Conservation (phyloP, 2,329 filamentous ascomycete species). For the Helotiales sp. region DNA sequence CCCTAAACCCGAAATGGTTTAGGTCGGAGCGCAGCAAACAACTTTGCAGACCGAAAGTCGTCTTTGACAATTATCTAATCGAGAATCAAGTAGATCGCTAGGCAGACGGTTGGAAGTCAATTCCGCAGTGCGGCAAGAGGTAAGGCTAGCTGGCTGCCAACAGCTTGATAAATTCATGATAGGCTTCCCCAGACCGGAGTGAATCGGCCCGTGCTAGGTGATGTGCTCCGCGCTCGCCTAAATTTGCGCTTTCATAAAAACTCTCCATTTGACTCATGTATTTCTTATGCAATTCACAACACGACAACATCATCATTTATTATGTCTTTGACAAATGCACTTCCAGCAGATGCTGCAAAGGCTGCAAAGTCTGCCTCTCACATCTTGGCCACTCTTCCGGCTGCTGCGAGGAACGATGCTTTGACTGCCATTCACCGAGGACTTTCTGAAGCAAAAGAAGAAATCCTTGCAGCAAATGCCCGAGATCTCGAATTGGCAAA, state of each 20-base stretch:
- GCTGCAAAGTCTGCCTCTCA: conserved; percentile 81
- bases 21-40: neutral
- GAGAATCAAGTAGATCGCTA: no score
- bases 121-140: neutral
- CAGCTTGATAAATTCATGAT: conserved; percentile 6
- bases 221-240: conserved; percentile 2
- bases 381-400: conserved; percentile 76
- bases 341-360: conserved; percentile 73
- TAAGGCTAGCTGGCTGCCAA: conserved; percentile 10
- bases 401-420: conserved; percentile 77
- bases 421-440: conserved; percentile 79
- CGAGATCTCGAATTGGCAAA: conserved; percentile 76
- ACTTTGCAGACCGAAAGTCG: neutral
- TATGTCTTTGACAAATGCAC: conserved; percentile 90
- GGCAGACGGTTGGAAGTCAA: no score
- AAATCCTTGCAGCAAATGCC: conserved; percentile 84
- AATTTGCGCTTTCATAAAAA: conserved; percentile 12
- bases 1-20: neutral
- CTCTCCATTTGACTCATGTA: conserved; percentile 13
- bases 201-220: conserved; percentile 4
- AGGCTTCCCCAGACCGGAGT: conserved; percentile 14
- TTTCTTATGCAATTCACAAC: neutral
- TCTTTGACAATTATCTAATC: no score
- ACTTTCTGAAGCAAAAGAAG: conserved; percentile 66
- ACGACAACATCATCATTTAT: neutral